These are phyloP conservation scores for Pichia sp. DNA, from an alignment of 1,139 yeast genomes.

Conservation along the genomic window DNA sequence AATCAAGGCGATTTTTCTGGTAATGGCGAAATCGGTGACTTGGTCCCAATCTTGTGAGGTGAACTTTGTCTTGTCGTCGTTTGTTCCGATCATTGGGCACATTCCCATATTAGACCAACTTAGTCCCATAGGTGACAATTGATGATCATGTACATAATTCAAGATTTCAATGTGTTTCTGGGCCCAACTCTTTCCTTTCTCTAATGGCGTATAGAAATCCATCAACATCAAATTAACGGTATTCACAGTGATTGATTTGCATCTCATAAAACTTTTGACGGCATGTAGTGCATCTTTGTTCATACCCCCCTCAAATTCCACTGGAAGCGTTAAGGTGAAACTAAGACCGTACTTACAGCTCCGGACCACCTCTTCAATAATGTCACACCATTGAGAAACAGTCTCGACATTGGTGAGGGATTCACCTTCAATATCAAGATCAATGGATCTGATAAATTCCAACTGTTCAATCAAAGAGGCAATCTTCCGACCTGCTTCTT, in stretches of 20 bases:
- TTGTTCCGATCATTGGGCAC: constrained; percentile 28
- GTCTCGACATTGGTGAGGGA: constrained; percentile 7
- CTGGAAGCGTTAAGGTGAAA: constrained; percentile 23
- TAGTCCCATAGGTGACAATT: constrained; percentile 5
- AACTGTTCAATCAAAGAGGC: constrained; percentile 11
- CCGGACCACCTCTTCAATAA: constrained; percentile 2
- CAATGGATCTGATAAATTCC: constrained; percentile 16
- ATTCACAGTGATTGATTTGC: constrained; percentile 10
- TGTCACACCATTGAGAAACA: constrained; percentile 9
- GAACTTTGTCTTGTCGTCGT: constrained; percentile 23
- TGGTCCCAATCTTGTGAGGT: constrained; percentile 18
- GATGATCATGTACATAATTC: not conserved
- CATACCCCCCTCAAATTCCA: constrained; percentile 23
- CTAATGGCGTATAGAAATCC: constrained; percentile 25
- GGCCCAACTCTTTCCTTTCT: constrained; percentile 18
- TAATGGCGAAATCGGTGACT: constrained; percentile 15
- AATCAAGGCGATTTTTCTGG: constrained; percentile 18
- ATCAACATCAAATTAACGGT: constrained; percentile 23
- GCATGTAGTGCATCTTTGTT: constrained; percentile 11
- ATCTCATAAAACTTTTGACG: constrained; percentile 8
- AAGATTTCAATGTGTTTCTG: constrained; percentile 21
- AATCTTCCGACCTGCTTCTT: constrained; percentile 13
- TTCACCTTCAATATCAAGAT: constrained; percentile 25
- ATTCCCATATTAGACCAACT: constrained; percentile 22
- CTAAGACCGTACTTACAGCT: constrained; percentile 3